Conservation (phyloP, 2,329 filamentous ascomycete genomes). For the Aureobasidium sp. region DNA sequence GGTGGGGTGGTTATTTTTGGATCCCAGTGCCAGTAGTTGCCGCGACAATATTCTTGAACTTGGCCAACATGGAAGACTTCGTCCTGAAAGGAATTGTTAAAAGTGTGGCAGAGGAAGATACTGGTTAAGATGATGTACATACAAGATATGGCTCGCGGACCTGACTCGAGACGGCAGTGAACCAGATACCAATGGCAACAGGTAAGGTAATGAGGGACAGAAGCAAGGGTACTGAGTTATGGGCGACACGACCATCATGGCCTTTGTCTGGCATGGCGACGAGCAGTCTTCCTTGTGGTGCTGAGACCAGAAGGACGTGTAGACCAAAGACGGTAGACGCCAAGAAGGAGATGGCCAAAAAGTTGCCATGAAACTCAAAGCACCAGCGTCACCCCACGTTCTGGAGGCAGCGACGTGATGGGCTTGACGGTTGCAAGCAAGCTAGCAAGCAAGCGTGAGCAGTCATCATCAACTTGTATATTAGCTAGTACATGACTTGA, state of each 20-base stretch:
- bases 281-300: not conserved
- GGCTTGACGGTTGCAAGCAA: not conserved
- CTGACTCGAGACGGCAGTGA: constrained; percentile 35
- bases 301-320: not conserved
- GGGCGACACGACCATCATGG: not conserved
- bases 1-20: constrained; percentile 96
- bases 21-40: constrained; percentile 75
- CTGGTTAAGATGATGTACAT: constrained; percentile 24
- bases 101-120: not conserved
- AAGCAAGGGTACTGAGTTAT: constrained; percentile 3
- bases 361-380: not conserved
- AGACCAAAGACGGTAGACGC: not conserved
- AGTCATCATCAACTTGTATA: not conserved
- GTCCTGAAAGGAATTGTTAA: constrained; percentile 48
- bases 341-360: not conserved
- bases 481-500: not conserved
- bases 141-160: constrained; percentile 55
- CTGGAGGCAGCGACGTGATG: not conserved
- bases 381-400: constrained; percentile 7
- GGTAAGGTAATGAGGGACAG: not conserved
- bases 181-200: constrained; percentile 22
- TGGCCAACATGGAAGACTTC: constrained; percentile 88
- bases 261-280: not conserved
- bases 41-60: constrained; percentile 76
- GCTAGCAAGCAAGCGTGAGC: not conserved